Evolutionary conservation across 2,329 filamentous ascomycete species (phyloP), one percentile per base, ranked within the genome.

Genomic region (Ilyonectria robusta): DNA sequence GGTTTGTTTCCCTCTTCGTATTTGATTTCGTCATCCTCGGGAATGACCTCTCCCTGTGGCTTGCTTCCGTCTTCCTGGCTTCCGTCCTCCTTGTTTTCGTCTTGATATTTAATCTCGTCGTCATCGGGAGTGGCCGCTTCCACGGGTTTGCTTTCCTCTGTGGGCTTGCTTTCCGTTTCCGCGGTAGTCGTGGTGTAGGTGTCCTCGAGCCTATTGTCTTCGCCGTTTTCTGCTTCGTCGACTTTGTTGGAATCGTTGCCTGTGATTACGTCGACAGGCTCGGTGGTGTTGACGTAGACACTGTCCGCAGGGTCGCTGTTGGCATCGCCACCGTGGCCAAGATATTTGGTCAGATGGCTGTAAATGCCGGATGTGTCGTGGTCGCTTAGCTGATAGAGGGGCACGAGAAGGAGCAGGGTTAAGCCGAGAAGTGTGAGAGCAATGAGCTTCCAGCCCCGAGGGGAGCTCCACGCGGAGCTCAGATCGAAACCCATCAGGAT

Each of bases 271-370:
- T 65, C 62, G 37, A 59, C 48, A 58, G 71, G 73, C 8, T 58
- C 80, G 48, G 78, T 81, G 40, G 78, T 72, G 55, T 77, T 78
- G 68, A 81, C 81, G 33, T 82, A 75, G 42, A 65, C 68, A 40
- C 62, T 62, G 54, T 59, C 64, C 48, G 66, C 70, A 48, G 72
- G 61, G 8, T 82, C 82, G 65, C 81, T 83, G 72, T 83, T 81
- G 70, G 80, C 80, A 59, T 81, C 75, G 40, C 71, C 72, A 17
- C 72, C 73, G 57, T 77, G 65, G 54, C 72, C 72, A 57, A 79
- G 73, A 65, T 78, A 79, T 37, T 76, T 74, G 51, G 75, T 73
- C 40, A 79, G 57, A 55, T 77, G 73, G 56, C 77, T 69, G 70
- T 78, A 78, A 64, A 80, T 57, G 57, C 76, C 66, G n/a, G 77